A percentile compares a stretch with the other conserved stretches of the same genome.
Evolutionary conservation across 306 rosid species (phyloP).

Genomic region (Cicer yamashitae): DNA sequence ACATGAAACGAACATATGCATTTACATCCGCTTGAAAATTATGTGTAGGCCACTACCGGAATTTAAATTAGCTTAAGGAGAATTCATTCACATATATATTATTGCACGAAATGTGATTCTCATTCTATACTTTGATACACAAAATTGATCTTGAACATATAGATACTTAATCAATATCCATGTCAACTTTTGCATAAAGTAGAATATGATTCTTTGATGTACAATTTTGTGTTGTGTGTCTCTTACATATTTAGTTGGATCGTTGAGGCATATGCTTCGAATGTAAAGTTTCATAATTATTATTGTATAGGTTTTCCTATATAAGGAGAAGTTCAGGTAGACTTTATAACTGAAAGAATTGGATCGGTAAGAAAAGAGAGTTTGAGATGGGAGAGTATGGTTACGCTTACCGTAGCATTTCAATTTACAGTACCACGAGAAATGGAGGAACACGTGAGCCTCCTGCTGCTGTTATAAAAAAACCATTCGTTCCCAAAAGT

Average conservation of each 20-base stretch:
- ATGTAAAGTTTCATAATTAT: background rate
- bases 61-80: background rate
- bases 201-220: constrained; percentile 44
- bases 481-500: constrained; percentile 43
- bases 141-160: background rate
- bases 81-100: constrained; percentile 15
- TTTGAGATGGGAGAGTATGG: constrained; percentile 52
- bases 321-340: constrained; percentile 38
- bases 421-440: constrained; percentile 30
- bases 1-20: background rate
- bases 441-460: constrained; percentile 32
- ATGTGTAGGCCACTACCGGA: constrained; percentile 15
- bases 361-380: background rate
- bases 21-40: background rate
- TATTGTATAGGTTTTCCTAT: constrained; percentile 19
- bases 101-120: constrained; percentile 42
- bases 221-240: constrained; percentile 2
- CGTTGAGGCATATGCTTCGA: background rate
- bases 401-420: constrained; percentile 28
- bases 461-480: constrained; percentile 32
- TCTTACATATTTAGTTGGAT: background rate
- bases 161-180: constrained; percentile 40
- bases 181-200: constrained; percentile 16
- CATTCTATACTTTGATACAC: constrained; percentile 21
- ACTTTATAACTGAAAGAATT: background rate